Conservation (phyloP, 148 eudicot species). For the Chenopodium formosanum region DNA sequence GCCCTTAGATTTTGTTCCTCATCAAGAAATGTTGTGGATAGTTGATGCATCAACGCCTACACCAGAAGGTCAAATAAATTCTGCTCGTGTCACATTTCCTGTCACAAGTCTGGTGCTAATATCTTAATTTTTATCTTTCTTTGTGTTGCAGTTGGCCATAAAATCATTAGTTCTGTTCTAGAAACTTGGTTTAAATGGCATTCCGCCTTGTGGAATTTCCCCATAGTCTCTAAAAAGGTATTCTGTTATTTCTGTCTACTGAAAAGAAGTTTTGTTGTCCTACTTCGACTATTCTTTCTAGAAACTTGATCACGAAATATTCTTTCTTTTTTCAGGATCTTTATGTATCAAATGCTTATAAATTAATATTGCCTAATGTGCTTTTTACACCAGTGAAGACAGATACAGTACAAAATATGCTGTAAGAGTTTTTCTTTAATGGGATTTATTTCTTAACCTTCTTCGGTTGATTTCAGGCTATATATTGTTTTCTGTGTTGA, state of each 20-base stretch:
- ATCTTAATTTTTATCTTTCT: constrained; percentile 4
- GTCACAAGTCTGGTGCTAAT: constrained; percentile 4
- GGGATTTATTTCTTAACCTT: not conserved
- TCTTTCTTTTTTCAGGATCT: constrained; percentile 35
- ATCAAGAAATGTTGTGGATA: constrained; percentile 68
- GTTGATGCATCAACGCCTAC: constrained; percentile 56
- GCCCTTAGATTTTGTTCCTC: constrained; percentile 72
- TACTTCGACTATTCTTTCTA: not conserved
- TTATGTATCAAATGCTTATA: constrained; percentile 27
- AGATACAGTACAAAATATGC: constrained; percentile 38
- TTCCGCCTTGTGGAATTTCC: constrained; percentile 63
- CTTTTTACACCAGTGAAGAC: constrained; percentile 59
- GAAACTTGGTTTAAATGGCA: constrained; percentile 98
- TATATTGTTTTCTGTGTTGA: not conserved
- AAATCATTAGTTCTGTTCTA: constrained; percentile 54
- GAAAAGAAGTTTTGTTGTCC: not conserved
- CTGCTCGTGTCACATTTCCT: not conserved
- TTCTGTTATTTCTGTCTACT: not conserved
- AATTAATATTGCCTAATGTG: constrained; percentile 46
- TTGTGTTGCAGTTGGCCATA: constrained; percentile 42
- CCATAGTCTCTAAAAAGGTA: constrained; percentile 48
- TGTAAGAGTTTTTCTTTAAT: constrained; percentile 38
- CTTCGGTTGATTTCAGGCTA: not conserved
- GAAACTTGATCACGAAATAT: not conserved
- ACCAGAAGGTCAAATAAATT: constrained; percentile 47